phyloP scores from a whole-genome alignment of 75 land plant genomes.

The Pseudotsuga menziesii region DNA sequence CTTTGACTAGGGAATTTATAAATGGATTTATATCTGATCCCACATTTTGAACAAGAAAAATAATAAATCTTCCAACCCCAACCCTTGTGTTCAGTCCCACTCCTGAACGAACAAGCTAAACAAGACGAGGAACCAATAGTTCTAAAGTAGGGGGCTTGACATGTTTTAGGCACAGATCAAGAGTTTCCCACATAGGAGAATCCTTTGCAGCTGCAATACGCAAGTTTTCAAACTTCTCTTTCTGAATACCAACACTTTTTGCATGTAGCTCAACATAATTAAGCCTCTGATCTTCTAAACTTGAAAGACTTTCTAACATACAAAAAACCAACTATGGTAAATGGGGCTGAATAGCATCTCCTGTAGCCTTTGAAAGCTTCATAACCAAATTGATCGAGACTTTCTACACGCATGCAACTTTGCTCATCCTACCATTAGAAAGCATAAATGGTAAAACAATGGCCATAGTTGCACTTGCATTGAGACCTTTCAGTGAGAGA shows the following conservation, averaged over 20 bases:
- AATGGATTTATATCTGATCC: too few relatives aligned
- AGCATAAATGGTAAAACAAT: too few relatives aligned
- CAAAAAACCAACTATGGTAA: constrained; percentile 84
- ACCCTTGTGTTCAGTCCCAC: constrained; percentile 98
- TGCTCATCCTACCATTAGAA: too few relatives aligned
- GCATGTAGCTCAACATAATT: constrained; percentile 99
- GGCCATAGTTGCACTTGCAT: too few relatives aligned
- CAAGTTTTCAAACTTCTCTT: constrained; percentile 89
- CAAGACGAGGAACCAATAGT: constrained; percentile 79
- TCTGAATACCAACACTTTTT: constrained; percentile 78
- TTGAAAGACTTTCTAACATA: constrained; percentile 98
- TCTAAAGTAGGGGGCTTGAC: constrained; percentile 65
- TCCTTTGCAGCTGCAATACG: constrained; percentile 93
- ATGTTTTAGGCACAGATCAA: constrained; percentile 76
- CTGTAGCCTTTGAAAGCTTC: too few relatives aligned
- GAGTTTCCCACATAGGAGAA: constrained; percentile 99
- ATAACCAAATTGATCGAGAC: too few relatives aligned
- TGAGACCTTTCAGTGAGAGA: too few relatives aligned
- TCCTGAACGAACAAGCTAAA: constrained; percentile 89
- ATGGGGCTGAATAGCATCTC: constrained; percentile 82
- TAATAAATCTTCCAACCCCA: too few relatives aligned
- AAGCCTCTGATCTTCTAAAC: constrained; percentile 94
- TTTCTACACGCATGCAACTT: too few relatives aligned
- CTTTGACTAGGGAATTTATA: too few relatives aligned
- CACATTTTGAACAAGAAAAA: too few relatives aligned